phyloP scores from a whole-genome alignment of 768 basidiomycete species.

The Psilocybe subaeruginosa region DNA sequence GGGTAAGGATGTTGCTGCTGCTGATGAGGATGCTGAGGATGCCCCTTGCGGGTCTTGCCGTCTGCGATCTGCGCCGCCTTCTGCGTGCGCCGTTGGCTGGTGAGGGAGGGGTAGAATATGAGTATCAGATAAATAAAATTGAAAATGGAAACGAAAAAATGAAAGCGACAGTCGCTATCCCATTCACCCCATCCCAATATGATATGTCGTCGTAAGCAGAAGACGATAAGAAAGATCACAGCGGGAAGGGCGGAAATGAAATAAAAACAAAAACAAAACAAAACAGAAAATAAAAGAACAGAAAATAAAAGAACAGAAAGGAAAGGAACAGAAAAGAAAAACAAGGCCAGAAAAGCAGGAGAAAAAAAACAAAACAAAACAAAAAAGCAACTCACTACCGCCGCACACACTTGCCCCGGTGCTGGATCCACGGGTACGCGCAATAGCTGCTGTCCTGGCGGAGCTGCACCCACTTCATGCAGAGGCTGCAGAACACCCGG shows the following conservation, averaged over 20 bases:
- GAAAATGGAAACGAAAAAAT: too few relatives aligned
- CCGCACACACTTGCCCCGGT: constrained; percentile 75
- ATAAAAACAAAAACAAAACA: not conserved
- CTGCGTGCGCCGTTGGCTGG: constrained; percentile 58
- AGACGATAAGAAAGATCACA: too few relatives aligned
- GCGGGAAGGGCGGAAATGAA: too few relatives aligned
- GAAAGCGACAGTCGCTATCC: too few relatives aligned
- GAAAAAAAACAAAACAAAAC: too few relatives aligned
- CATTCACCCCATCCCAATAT: too few relatives aligned
- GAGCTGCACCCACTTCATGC: constrained; percentile 83
- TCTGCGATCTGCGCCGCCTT: constrained; percentile 57
- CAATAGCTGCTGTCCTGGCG: constrained; percentile 80
- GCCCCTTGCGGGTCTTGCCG: constrained; percentile 35
- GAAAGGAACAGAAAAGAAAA: constrained; percentile 1
- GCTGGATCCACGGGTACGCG: constrained; percentile 82
- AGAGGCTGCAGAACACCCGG: constrained; percentile 73
- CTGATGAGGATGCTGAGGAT: not conserved
- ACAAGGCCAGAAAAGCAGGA: too few relatives aligned
- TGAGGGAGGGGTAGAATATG: constrained; percentile 1
- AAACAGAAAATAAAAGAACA: not conserved
- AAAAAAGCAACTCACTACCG: constrained; percentile 57
- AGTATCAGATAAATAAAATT: too few relatives aligned
- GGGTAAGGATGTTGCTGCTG: not conserved
- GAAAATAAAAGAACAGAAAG: constrained; percentile 21
- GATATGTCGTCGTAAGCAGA: too few relatives aligned